Conservation (phyloP, 2,329 filamentous ascomycete species). For the Talaromyces sp. region DNA sequence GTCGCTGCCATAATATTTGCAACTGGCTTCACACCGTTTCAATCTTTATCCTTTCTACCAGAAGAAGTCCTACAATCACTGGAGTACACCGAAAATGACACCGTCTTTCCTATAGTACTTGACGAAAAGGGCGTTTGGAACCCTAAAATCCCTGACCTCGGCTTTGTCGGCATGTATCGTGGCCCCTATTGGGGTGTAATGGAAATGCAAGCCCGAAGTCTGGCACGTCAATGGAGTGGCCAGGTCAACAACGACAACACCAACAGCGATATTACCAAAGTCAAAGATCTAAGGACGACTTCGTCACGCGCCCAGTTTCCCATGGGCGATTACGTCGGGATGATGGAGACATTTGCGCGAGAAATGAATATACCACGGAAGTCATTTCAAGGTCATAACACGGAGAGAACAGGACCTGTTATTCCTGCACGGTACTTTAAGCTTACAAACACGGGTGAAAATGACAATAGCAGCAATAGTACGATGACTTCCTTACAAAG, state of each 20-base stretch:
- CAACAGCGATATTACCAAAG: constrained; percentile 23
- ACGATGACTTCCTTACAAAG: neutral
- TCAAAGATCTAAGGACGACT: constrained; percentile 10
- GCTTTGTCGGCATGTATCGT: constrained; percentile 80
- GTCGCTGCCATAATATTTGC: constrained; percentile 69
- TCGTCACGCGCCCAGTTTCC: constrained; percentile 62
- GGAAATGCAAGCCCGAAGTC: constrained; percentile 76
- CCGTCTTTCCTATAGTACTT: constrained; percentile 62
- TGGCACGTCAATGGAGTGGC: constrained; percentile 58
- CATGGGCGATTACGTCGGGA: constrained; percentile 75
- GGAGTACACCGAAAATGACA: constrained; percentile 54
- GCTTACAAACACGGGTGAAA: neutral
- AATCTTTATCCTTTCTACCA: constrained; percentile 64
- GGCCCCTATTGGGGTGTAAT: constrained; percentile 84
- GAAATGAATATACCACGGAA: constrained; percentile 53
- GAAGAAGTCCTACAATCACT: constrained; percentile 54
- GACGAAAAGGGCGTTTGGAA: constrained; percentile 66
- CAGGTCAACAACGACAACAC: constrained; percentile 27
- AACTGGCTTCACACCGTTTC: constrained; percentile 67
- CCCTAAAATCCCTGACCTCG: constrained; percentile 59
- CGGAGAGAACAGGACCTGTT: constrained; percentile 10
- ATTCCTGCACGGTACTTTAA: constrained; percentile 13
- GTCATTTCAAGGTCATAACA: neutral
- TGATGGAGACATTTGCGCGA: constrained; percentile 68
- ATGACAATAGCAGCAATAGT: neutral